Evolutionary conservation across 1,284 basidiomycete species (phyloP), one percentile per base, ranked within the genome.

Genomic region (Heterobasidion irregulare): DNA sequence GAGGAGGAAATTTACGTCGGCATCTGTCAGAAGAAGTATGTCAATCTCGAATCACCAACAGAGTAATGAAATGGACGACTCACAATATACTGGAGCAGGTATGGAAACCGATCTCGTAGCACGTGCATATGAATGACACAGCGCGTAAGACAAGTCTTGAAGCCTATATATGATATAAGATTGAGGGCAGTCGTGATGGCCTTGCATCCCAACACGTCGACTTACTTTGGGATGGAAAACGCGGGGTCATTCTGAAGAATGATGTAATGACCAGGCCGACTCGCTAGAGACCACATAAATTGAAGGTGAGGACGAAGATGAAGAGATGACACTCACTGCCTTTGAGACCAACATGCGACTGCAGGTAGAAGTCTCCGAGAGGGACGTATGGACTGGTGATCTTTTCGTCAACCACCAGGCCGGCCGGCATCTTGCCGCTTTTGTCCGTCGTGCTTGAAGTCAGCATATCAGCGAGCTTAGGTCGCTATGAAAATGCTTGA

Each of bases 81-180:
- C 34, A 58, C 57, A 58, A 51, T 58, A 58, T 18, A 58, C 57
- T 0, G 57, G 57, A 0, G 57, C 56, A 6, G 57, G 57, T n/a
- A 58, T 58, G 15, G 57, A 58, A n/a, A 58, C 57, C 9, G 57
- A 54, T 58, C 57, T 58, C n/a, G 57, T 58, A 34, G 57, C 58
- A 33, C 57, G 50, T 9, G 57, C 57, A 34, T 58, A 58, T 6
- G 56, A 16, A 8, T 58, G 12, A 35, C 57, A 58, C 4, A 58
- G 50, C 44, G 57, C 54, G 35, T 58, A 58, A 35, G 57, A 58
- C 16, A 58, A 50, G 6, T 58, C 57, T 26, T 58, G 56, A 10
- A 47, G 26, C 46, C 46, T 47, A 44, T 16, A 13, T 13, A 13
- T 44, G 41, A 44, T 16, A 44, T 44, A 44, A 4, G 5, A 5